These are phyloP conservation scores for Mycena galericulata DNA, from an alignment of 768 basidiomycete species.

Conservation along the genomic window DNA sequence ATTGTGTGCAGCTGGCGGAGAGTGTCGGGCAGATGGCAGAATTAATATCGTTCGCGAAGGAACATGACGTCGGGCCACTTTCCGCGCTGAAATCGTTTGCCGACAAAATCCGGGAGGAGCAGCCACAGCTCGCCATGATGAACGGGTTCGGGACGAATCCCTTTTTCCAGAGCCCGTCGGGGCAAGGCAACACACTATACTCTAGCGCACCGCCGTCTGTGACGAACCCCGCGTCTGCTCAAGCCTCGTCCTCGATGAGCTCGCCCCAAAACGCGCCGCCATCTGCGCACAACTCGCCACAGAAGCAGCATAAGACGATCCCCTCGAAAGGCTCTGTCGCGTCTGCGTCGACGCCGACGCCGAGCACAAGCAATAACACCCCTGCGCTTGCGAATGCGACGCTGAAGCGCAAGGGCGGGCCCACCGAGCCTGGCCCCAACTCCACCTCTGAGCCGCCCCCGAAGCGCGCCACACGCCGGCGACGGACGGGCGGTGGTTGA, in stretches of 20 bases:
- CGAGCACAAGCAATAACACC: constrained; percentile 59
- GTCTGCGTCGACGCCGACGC: constrained; percentile 52
- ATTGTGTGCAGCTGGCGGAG: constrained; percentile 72
- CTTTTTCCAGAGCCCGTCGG: constrained; percentile 38
- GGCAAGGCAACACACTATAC: constrained; percentile 60
- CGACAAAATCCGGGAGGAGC: constrained; percentile 51
- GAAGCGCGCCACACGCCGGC: constrained; percentile 65
- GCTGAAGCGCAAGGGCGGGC: constrained; percentile 66
- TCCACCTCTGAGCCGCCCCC: constrained; percentile 58
- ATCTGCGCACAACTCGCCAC: constrained; percentile 66
- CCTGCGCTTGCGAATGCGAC: constrained; percentile 61
- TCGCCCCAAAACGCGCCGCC: constrained; percentile 65
- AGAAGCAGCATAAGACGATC: constrained; percentile 74
- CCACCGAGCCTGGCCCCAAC: constrained; percentile 61
- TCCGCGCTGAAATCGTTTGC: constrained; percentile 59
- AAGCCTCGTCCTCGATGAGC: constrained; percentile 47
- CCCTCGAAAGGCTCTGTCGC: constrained; percentile 38
- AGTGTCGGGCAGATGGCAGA: constrained; percentile 86
- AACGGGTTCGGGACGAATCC: constrained; percentile 37
- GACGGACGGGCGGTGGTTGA: constrained; percentile 62
- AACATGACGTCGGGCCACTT: constrained; percentile 67
- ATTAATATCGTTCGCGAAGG: constrained; percentile 73
- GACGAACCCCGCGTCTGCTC: constrained; percentile 53
- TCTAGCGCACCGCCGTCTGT: constrained; percentile 61
- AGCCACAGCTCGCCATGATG: constrained; percentile 39